phyloP scores from a whole-genome alignment of 2,329 filamentous ascomycete species.

The Trichoderma endophyticum region DNA sequence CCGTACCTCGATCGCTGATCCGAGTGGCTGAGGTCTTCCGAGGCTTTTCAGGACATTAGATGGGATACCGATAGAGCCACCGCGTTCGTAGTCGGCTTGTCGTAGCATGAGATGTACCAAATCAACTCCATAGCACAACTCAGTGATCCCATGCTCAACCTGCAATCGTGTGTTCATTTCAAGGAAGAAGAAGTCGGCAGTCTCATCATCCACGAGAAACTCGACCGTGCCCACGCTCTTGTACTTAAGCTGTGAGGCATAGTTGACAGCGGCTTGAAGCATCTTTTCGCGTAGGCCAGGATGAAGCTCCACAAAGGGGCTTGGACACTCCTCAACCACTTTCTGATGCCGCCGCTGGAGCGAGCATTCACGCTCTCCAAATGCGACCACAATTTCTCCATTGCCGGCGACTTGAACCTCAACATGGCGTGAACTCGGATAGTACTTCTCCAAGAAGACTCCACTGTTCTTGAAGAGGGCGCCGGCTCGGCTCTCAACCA shows the following conservation, averaged over 20 bases:
- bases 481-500: constrained; percentile 25
- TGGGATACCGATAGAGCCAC: neutral
- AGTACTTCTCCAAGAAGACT: constrained; percentile 41
- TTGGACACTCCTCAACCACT: neutral
- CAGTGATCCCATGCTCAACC: neutral
- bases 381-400: neutral
- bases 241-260: neutral
- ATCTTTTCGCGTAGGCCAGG: neutral
- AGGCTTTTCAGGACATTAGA: neutral
- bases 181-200: neutral
- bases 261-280: neutral
- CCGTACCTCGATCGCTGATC: neutral
- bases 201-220: neutral
- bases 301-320: neutral
- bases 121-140: neutral
- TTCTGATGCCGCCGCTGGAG: neutral
- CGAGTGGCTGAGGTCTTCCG: neutral
- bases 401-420: neutral
- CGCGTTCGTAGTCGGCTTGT: neutral
- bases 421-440: neutral
- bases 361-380: neutral
- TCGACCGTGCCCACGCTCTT: neutral
- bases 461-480: constrained; percentile 41
- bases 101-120: neutral
- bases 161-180: neutral